Evolutionary conservation across 768 basidiomycete species (phyloP), one percentile per base, ranked within the genome.

Genomic region (Boletales sp.): DNA sequence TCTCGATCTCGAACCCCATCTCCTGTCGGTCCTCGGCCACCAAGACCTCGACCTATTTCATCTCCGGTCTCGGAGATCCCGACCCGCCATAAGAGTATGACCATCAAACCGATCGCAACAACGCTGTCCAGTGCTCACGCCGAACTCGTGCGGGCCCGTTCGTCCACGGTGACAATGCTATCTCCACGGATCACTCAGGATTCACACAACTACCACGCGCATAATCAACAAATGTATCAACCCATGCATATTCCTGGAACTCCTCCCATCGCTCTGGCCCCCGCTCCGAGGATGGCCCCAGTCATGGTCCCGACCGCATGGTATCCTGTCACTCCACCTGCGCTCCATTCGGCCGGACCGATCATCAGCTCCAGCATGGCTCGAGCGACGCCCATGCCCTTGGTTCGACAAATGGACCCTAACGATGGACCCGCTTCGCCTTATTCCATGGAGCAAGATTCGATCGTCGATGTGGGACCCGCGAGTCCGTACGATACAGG

Each of bases 21-120:
- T 18, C 79, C 80, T n/a, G 67, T 70, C 18, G 80, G 80, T 14
- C 79, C 81, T 8, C 74, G 81, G 5, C 65, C 74, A 13, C 66
- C 48, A 46, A 69, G 51, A 54, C 50, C 54, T 34, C 64, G 66
- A 17, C 69, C 64, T 1, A 51, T 64, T 42, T 64, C 66, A 8
- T 66, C 69, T 18, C 69, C 62, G 1, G 57, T 55, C 1, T 50
- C 57, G 18, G 62, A 64, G 40, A 63, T 55, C 13, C 66, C 64
- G 1, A 59, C 60, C 11, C 63, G 62, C 11, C 68, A 66, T 41
- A 68, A 56, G 60, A 69, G 68, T 42, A 65, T 67, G 65, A 46
- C 57, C 14, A 57, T 56, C 44, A 60, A 58, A 36, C 65, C 59
- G 34, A 51, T 58, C 31, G 48, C 63, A 2, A 51, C 59, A 17